Evolutionary conservation across 192 early-diverging fungal species (phyloP), one percentile per base, ranked within the genome.

Genomic region (Phlyctochytrium bullatum): DNA sequence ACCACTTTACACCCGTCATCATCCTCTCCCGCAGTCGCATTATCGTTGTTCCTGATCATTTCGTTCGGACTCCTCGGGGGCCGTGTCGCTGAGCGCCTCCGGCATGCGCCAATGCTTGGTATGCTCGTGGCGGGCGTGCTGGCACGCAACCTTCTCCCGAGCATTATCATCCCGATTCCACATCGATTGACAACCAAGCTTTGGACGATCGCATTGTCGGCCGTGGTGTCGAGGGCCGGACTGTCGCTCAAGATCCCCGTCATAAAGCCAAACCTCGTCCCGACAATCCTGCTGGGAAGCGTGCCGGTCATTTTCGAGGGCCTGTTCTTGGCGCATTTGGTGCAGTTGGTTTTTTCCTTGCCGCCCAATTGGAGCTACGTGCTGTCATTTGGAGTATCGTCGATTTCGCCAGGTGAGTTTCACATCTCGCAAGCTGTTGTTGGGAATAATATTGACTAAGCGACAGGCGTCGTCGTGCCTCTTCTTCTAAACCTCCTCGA

Each of bases 51-150:
- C 16, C n/a, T 65, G 3, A 62, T 71, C 33, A 62, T 71, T 6
- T 23, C 36, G 29, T 12, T 64, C 17, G 69, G 69, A 25, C 30
- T 71, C 23, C 12, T 33, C 16, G 69, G 69, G 0, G 69, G 69
- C 16, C 40, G 69, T 17, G 28, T 59, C 6, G 69, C 69, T 4
- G 69, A 71, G 27, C n/a, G 30, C 2, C 28, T 71, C 27, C 17
- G 33, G 25, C 62, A 64, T 32, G 61, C 69, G 2, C 34, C 64
- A 20, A 78, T 78, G 76, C 60, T 78, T 0, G 72, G 73, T 17
- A 78, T 78, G 76, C 62, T 78, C 10, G 3, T 71, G n/a, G 59
- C 72, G 3, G 76, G 76, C 10, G 56, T 78, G 30, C 31, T 74
- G 14, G 40, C 72, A 23, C 32, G 76, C 23, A 78, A 78, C 40